These are phyloP conservation scores for Candida anglica DNA, from an alignment of 805 yeast genomes.

Conservation along the genomic window DNA sequence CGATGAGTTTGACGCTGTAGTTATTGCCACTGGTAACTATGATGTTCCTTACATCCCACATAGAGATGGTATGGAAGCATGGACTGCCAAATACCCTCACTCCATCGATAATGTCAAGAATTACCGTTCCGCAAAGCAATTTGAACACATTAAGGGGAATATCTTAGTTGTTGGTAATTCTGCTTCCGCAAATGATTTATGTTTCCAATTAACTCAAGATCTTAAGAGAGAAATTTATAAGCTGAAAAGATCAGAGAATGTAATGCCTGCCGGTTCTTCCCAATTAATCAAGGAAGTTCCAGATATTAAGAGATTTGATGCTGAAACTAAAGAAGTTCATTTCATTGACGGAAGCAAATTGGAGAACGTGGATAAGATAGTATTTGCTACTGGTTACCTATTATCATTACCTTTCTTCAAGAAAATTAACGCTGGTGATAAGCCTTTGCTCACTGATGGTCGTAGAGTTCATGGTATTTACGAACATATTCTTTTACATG, in stretches of 20 bases:
- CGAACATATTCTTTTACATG: constrained; percentile 43
- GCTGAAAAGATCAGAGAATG: constrained; percentile 44
- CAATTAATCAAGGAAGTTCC: constrained; percentile 38
- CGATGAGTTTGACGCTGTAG: constrained; percentile 30
- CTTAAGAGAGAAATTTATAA: constrained; percentile 40
- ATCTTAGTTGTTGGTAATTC: constrained; percentile 72
- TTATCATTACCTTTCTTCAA: constrained; percentile 31
- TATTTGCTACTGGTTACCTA: constrained; percentile 39
- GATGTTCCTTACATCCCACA: constrained; percentile 33
- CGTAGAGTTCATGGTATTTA: constrained; percentile 33
- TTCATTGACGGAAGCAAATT: constrained; percentile 21
- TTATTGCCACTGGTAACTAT: constrained; percentile 37
- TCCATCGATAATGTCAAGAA: constrained; percentile 31
- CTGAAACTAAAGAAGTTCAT: constrained; percentile 19
- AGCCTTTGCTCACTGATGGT: constrained; percentile 26
- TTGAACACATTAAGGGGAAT: constrained; percentile 24
- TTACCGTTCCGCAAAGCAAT: constrained; percentile 20
- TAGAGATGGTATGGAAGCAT: constrained; percentile 25
- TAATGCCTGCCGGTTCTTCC: constrained; percentile 41
- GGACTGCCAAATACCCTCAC: constrained; percentile 20
- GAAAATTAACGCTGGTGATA: constrained; percentile 16
- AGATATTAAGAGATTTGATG: constrained; percentile 38
- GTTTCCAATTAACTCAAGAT: constrained; percentile 51
- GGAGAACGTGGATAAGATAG: constrained; percentile 20
- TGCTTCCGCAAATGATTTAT: constrained; percentile 73